Percentiles rank a stretch among this genome's conserved stretches.
These are phyloP conservation scores for Ceratocystis colombiana DNA, from an alignment of 2,329 filamentous ascomycete species.

Conservation along the genomic window DNA sequence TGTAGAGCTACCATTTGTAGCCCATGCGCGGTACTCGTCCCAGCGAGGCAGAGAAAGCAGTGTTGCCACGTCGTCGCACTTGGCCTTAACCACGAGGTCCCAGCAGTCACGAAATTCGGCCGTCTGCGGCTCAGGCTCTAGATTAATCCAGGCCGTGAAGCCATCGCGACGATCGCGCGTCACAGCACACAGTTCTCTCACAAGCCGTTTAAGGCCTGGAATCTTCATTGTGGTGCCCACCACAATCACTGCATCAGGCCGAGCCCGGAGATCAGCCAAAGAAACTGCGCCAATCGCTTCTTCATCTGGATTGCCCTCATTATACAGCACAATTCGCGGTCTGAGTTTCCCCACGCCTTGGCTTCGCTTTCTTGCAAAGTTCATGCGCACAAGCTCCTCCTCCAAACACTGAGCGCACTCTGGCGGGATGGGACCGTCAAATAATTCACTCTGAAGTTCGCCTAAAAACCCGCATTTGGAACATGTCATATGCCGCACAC, in stretches of 20 bases:
- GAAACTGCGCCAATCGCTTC: slow-evolving; percentile 92
- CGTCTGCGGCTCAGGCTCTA: slow-evolving; percentile 70
- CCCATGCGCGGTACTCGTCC: slow-evolving; percentile 34
- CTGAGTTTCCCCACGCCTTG: slow-evolving; percentile 85
- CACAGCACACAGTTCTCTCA: slow-evolving; percentile 79
- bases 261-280: slow-evolving; percentile 68
- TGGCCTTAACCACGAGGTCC: slow-evolving; percentile 80
- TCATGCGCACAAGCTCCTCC: slow-evolving; percentile 65
- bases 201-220: slow-evolving; percentile 78
- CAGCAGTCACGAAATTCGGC: slow-evolving; percentile 85
- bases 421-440: slow-evolving; percentile 74
- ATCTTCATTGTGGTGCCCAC: slow-evolving; percentile 95
- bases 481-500: slow-evolving; percentile 91
- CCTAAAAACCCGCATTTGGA: slow-evolving; percentile 76
- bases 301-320: slow-evolving; percentile 92
- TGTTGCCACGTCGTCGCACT: slow-evolving; percentile 76
- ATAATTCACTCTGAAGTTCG: slow-evolving; percentile 67
- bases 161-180: slow-evolving; percentile 75
- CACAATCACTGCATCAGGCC: slow-evolving; percentile 86
- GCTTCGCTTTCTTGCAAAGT: slow-evolving; percentile 71
- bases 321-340: slow-evolving; percentile 92
- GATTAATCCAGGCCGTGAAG: slow-evolving; percentile 88
- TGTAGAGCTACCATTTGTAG: slow-evolving; percentile 37
- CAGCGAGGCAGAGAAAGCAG: slow-evolving; percentile 54
- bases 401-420: slow-evolving; percentile 65